A percentile compares a stretch with the other conserved stretches of the same genome.
Conservation (phyloP, 352 stramenopile species). For the Phytophthora quininea region DNA sequence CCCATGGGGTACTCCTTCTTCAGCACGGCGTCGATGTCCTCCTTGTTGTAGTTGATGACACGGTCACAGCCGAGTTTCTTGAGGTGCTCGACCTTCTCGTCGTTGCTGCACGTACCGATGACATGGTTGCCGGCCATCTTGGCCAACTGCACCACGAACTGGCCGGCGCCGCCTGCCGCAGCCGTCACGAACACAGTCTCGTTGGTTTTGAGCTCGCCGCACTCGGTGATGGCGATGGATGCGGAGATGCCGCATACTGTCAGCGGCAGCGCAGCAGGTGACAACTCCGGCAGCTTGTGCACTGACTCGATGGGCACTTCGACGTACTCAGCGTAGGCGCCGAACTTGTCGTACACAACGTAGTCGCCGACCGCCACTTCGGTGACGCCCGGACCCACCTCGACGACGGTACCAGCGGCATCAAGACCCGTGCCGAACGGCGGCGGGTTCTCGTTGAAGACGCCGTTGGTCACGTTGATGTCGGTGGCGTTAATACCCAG, state of each 20-base stretch:
- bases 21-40: conserved; percentile 34
- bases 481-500: conserved; percentile 57
- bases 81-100: conserved; percentile 81
- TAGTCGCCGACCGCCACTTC: conserved; percentile 46
- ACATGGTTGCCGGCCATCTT: conserved; percentile 77
- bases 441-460: conserved; percentile 42
- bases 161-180: conserved; percentile 69
- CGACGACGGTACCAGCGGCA: conserved; percentile 41
- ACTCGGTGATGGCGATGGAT: conserved; percentile 52
- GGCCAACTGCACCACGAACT: conserved; percentile 83
- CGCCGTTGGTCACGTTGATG: conserved; percentile 60
- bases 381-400: conserved; percentile 41
- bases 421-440: conserved; percentile 59
- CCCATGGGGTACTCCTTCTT: conserved; percentile 38
- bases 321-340: conserved; percentile 46
- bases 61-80: conserved; percentile 61
- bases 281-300: conserved; percentile 36
- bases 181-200: conserved; percentile 65
- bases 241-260: conserved; percentile 53
- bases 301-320: conserved; percentile 37
- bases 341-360: conserved; percentile 49
- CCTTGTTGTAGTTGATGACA: conserved; percentile 84
- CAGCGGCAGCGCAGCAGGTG: conserved; percentile 35
- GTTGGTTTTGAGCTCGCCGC: conserved; percentile 50
- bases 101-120: conserved; percentile 79